Percentiles rank a stretch among this genome's conserved stretches.
phyloP scores from a whole-genome alignment of 805 yeast species.

The Citeromyces nyonsensis region DNA sequence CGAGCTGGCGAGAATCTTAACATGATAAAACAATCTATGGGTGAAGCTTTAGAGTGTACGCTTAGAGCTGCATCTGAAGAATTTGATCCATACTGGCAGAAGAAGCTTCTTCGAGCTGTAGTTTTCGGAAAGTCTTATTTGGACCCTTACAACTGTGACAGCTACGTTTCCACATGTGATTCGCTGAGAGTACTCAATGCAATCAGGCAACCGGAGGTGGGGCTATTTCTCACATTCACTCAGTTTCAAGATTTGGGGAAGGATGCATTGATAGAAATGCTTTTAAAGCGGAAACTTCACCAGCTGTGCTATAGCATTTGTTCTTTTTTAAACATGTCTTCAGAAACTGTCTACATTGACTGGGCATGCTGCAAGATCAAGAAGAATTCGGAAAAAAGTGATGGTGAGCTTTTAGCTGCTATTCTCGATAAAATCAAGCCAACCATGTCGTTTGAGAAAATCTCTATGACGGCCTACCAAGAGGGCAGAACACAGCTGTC shows the following conservation, averaged over 20 bases:
- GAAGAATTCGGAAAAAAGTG: slow-evolving; percentile 34
- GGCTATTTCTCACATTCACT: slow-evolving; percentile 46
- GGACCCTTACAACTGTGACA: slow-evolving; percentile 38
- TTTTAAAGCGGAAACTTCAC: slow-evolving; percentile 45
- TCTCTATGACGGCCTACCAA: slow-evolving; percentile 52
- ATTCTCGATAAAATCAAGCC: slow-evolving; percentile 29
- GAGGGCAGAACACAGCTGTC: slow-evolving; percentile 73
- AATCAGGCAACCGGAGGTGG: slow-evolving; percentile 48
- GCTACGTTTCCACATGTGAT: slow-evolving; percentile 49
- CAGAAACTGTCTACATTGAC: slow-evolving; percentile 40
- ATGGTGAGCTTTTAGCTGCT: slow-evolving; percentile 35
- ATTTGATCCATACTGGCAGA: slow-evolving; percentile 68
- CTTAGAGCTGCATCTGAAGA: slow-evolving; percentile 66
- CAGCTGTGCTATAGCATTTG: slow-evolving; percentile 49
- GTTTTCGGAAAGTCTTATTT: slow-evolving; percentile 67
- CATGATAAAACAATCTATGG: slow-evolving; percentile 29
- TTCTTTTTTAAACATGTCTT: slow-evolving; percentile 27
- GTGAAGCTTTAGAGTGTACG: slow-evolving; percentile 54
- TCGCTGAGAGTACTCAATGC: slow-evolving; percentile 54
- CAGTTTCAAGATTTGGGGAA: slow-evolving; percentile 39
- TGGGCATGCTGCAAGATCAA: slow-evolving; percentile 74
- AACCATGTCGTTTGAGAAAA: slow-evolving; percentile 34
- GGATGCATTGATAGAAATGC: slow-evolving; percentile 34
- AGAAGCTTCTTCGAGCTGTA: slow-evolving; percentile 64
- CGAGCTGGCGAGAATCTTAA: slow-evolving; percentile 67